Percentiles rank a stretch among this genome's conserved stretches.
These are phyloP conservation scores for Basipetospora chlamydospora DNA, from an alignment of 2,329 filamentous ascomycete genomes.

Conservation along the genomic window DNA sequence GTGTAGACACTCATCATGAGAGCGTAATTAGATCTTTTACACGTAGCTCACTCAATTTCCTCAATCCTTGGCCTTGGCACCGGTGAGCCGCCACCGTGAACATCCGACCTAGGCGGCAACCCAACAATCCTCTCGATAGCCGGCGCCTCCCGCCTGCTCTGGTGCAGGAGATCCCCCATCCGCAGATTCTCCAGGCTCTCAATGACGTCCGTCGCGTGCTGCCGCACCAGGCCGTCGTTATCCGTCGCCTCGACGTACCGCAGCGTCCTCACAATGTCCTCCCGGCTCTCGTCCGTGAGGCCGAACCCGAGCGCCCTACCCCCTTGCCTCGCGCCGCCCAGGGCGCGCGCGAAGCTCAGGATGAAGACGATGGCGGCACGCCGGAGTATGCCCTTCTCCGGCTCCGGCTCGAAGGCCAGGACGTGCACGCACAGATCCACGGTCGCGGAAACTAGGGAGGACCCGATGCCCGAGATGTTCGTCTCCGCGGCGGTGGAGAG, in stretches of 20 bases:
- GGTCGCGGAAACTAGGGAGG: conserved; percentile 35
- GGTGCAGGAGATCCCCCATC: conserved; percentile 33
- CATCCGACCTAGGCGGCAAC: conserved; percentile 10
- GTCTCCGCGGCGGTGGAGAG: conserved; percentile 45
- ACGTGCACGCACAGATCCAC: conserved; percentile 50
- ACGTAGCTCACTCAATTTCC: conserved; percentile 39
- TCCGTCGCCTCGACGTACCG: conserved; percentile 51
- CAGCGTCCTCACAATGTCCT: conserved; percentile 47
- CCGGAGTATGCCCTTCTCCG: conserved; percentile 49
- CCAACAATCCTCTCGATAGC: conserved; percentile 12
- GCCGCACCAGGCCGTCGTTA: conserved; percentile 50
- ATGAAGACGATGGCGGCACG: conserved; percentile 51
- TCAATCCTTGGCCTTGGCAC: conserved; percentile 39
- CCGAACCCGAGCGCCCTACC: conserved; percentile 35
- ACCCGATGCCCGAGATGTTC: conserved; percentile 40
- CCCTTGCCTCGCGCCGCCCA: conserved; percentile 37
- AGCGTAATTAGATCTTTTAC: too few relatives aligned
- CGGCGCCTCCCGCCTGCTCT: conserved; percentile 20
- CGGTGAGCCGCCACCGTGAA: conserved; percentile 6
- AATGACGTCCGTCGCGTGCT: conserved; percentile 51
- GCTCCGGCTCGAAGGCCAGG: conserved; percentile 44
- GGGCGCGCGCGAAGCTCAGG: conserved; percentile 43
- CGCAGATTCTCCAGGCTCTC: conserved; percentile 52
- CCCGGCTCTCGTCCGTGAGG: conserved; percentile 37
- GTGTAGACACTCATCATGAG: too few relatives aligned